Evolutionary conservation across 176 grass and related monocot genomes (phyloP).

Genomic region (Zizania latifolia): DNA sequence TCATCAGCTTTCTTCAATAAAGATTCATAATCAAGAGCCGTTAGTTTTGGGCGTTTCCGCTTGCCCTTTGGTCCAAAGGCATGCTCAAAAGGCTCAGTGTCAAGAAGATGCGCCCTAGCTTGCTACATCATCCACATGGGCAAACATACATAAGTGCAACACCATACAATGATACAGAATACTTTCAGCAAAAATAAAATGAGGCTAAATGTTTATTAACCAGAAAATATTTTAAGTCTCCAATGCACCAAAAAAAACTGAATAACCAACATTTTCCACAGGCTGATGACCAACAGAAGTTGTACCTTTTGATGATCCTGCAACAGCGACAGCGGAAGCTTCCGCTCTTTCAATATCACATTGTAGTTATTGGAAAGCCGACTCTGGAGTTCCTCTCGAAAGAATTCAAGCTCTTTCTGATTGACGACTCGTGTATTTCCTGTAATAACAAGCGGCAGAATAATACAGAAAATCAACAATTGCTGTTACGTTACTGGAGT

Average conservation of each 20-base stretch:
- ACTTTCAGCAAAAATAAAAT: not conserved
- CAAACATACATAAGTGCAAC: not conserved
- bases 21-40: constrained; percentile 66
- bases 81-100: constrained; percentile 78
- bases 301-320: constrained; percentile 79
- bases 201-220: not conserved
- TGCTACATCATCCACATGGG: constrained; percentile 53
- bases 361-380: constrained; percentile 73
- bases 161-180: not conserved
- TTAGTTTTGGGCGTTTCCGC: constrained; percentile 70
- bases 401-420: constrained; percentile 77
- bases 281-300: not conserved
- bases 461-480: not conserved
- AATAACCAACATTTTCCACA: not conserved
- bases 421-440: constrained; percentile 85
- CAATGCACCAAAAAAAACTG: not conserved
- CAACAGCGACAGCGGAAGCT: constrained; percentile 68
- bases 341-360: constrained; percentile 73
- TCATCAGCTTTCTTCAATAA: constrained; percentile 62
- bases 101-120: constrained; percentile 84
- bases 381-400: constrained; percentile 57
- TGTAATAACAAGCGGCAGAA: constrained; percentile 24
- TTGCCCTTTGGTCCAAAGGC: constrained; percentile 92
- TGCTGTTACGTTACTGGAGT: not conserved
- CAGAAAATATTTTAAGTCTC: not conserved